Evolutionary conservation across 345 rosid genomes (phyloP).

Genomic region (Eucalyptus dawsonii): DNA sequence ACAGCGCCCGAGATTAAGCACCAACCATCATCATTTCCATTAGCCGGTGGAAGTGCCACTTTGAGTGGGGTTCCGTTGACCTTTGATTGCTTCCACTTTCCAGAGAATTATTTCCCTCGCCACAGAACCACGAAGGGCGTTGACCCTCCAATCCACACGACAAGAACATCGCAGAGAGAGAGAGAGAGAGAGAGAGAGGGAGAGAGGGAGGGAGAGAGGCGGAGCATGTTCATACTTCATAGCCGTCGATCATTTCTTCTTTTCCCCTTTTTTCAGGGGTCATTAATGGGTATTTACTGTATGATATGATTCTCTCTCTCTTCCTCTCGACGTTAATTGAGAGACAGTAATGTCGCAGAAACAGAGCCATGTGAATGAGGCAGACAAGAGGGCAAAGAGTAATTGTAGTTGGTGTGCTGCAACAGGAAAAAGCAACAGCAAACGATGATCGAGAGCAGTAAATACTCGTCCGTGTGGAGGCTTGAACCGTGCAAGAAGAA

Average conservation of each 20-base stretch:
- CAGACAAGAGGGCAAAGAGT: not conserved
- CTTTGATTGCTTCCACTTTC: not conserved
- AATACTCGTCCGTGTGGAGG: not conserved
- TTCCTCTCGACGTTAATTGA: not conserved
- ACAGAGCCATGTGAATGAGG: not conserved
- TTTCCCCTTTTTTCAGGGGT: not conserved
- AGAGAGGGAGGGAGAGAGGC: not conserved
- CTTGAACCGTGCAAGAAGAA: not conserved
- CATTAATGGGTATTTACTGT: not conserved
- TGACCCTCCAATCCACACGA: not conserved
- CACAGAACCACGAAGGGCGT: not conserved
- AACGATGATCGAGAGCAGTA: not conserved
- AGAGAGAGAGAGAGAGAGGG: not conserved
- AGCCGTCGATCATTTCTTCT: not conserved
- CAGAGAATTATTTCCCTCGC: not conserved
- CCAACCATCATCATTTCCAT: not conserved
- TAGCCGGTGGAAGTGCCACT: not conserved
- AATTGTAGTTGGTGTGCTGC: not conserved
- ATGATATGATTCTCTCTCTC: not conserved
- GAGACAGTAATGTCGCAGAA: not conserved
- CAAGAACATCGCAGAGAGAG: not conserved
- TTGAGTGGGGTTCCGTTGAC: not conserved
- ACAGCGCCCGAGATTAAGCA: not conserved
- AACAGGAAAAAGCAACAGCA: not conserved
- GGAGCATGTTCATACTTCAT: not conserved